Conservation (phyloP, 306 rosid species). For the Acmispon strigosus region DNA sequence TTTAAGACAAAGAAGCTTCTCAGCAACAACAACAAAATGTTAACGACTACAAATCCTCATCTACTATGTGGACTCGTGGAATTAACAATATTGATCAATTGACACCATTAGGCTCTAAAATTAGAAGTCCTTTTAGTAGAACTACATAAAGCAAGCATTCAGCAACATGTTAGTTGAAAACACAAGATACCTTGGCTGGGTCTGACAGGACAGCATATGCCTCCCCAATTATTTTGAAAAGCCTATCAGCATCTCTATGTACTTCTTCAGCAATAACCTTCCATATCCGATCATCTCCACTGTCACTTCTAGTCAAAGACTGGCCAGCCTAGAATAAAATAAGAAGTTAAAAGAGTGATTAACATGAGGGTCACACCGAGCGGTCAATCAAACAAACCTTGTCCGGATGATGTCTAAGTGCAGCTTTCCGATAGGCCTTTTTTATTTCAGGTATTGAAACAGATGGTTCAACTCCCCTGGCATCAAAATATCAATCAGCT, state of each 20-base stretch:
- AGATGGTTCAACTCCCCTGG: conserved; percentile 88
- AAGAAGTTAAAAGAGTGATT: conserved; percentile 15
- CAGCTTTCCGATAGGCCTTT: conserved; percentile 98
- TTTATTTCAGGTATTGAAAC: conserved; percentile 78
- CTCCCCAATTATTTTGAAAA: conserved; percentile 85
- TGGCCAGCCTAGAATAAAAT: conserved; percentile 65
- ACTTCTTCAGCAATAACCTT: conserved; percentile 76
- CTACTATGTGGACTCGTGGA: not conserved
- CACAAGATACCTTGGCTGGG: conserved; percentile 60
- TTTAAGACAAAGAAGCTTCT: not conserved
- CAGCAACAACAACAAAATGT: not conserved
- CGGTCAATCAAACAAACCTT: conserved; percentile 47
- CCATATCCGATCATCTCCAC: conserved; percentile 71
- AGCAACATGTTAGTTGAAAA: conserved; percentile 9
- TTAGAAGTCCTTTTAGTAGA: not conserved
- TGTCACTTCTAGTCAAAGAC: conserved; percentile 71
- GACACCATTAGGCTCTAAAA: no score
- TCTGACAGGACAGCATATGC: conserved; percentile 86
- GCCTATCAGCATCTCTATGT: conserved; percentile 70
- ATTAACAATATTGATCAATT: not conserved
- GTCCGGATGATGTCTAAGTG: conserved; percentile 97
- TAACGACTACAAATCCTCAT: not conserved
- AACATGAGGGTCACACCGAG: not conserved
- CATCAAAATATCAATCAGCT: conserved; percentile 32
- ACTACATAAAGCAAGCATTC: conserved; percentile 3